Base-by-base conservation (phyloP, 2,329 filamentous ascomycete species). In the Corniculantispora saksenae region DNA sequence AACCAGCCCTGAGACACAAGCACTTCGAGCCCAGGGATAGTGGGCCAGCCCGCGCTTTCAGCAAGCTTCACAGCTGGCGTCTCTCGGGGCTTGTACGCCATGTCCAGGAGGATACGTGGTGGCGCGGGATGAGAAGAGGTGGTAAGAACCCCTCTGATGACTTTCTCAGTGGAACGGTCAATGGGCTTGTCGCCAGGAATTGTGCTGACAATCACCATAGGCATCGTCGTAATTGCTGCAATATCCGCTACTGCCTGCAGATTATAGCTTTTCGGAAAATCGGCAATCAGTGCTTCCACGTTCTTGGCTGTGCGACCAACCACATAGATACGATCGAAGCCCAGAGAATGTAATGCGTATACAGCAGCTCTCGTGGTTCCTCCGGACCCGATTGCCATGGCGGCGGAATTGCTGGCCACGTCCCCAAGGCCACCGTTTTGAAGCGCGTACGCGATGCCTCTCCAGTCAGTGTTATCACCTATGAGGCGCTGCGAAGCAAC, bases 391-490 rank as follows among this genome's bases (percentile, higher is more conserved):
- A 99, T 87, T 17, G 98, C 92, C 69, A 97, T 86, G 29, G 87
- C 94, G 21, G 61, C 23, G 63, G 89, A 85, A 50, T 64, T 67
- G 40, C 67, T 23, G 43, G 66, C 61, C 62, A 73, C 75, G 70
- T 75, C 68, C 23, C 80, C 79, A 47, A 91, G 81, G 9, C 92
- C 92, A 2, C 87, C 89, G 50, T 86, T 86, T 65, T 85, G 87
- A 23, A 99, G 85, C 3, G 92, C 89, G 70, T 91, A 87, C 2
- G 91, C 88, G 88, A 99, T 99, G 67, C 95, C 95, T 72, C 88
- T 86, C 91, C 93, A 99, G 80, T 99, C 95, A 15, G 95, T 99
- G 78, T 99, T 99, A 75, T 94, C 91, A 51, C 95, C 95, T 19
- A 91, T 77, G 3, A 98, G 86, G 4, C 82, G 84, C 57, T 78